Percentiles rank a stretch among this genome's conserved stretches.
phyloP scores from a whole-genome alignment of 1,284 basidiomycete species.

The Golubevia sp. region DNA sequence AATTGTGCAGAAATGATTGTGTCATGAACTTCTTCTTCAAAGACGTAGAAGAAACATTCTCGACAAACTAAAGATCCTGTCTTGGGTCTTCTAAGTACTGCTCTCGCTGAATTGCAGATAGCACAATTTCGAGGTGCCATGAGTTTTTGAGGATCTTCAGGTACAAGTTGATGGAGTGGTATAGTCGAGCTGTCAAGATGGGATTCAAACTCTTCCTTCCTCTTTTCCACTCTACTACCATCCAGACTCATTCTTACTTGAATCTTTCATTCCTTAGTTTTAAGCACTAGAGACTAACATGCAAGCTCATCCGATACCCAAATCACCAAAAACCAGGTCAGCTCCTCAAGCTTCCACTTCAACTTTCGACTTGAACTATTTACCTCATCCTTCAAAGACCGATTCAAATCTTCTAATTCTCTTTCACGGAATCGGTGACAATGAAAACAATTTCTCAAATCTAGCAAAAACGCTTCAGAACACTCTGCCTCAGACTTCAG shows the following conservation, averaged over 20 bases:
- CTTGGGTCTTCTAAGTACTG: constrained; percentile 55
- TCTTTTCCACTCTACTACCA: too few relatives aligned
- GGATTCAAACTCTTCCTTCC: too few relatives aligned
- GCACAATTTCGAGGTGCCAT: constrained; percentile 33
- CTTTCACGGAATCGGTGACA: constrained; percentile 43
- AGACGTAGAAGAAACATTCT: constrained; percentile 57
- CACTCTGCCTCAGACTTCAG: constrained; percentile 41
- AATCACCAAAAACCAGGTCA: too few relatives aligned
- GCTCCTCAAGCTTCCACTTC: too few relatives aligned
- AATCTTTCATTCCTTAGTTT: too few relatives aligned
- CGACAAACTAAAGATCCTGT: constrained; percentile 54
- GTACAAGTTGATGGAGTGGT: too few relatives aligned
- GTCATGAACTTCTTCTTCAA: constrained; percentile 57
- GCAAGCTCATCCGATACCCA: too few relatives aligned
- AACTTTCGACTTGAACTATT: constrained; percentile 7
- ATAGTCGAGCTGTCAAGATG: too few relatives aligned
- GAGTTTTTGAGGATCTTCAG: too few relatives aligned
- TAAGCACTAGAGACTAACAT: too few relatives aligned
- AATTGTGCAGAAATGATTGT: constrained; percentile 43
- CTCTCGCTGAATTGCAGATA: constrained; percentile 40
- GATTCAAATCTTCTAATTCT: constrained; percentile 45
- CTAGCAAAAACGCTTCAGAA: constrained; percentile 28
- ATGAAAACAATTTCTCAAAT: constrained; percentile 16
- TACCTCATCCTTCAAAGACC: constrained; percentile 14
- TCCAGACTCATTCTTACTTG: too few relatives aligned